Evolutionary conservation across 2,329 filamentous ascomycete genomes (phyloP).

Genomic region (Verticillium dahliae): DNA sequence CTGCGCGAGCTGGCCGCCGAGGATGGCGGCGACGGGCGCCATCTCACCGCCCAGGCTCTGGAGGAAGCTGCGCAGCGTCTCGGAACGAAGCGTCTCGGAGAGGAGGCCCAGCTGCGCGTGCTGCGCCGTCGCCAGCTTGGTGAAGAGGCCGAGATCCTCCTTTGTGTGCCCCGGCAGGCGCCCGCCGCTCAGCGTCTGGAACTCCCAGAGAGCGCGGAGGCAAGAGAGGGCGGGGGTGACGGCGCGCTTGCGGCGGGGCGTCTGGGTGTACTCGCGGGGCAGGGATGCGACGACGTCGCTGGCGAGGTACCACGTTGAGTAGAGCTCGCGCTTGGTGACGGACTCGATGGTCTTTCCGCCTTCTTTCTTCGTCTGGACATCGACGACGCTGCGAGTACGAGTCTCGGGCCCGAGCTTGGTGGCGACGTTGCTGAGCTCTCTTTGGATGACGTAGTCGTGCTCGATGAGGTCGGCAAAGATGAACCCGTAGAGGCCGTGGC

Average conservation of each 20-base stretch:
- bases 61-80: conserved; percentile 77
- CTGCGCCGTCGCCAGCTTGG: conserved; percentile 67
- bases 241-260: conserved; percentile 61
- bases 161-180: conserved; percentile 48
- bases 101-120: conserved; percentile 70
- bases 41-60: conserved; percentile 82
- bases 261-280: conserved; percentile 56
- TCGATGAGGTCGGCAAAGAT: conserved; percentile 89
- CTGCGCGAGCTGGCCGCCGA: conserved; percentile 87
- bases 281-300: conserved; percentile 65
- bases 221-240: conserved; percentile 84
- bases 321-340: conserved; percentile 86
- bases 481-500: conserved; percentile 89
- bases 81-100: conserved; percentile 56
- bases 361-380: conserved; percentile 64
- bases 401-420: conserved; percentile 61
- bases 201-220: conserved; percentile 85
- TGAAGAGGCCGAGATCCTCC: conserved; percentile 70
- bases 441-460: conserved; percentile 85
- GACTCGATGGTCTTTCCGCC: conserved; percentile 70
- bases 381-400: conserved; percentile 67
- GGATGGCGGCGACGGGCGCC: conserved; percentile 77
- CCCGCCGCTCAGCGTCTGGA: conserved; percentile 53
- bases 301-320: conserved; percentile 81
- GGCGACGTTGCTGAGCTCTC: conserved; percentile 70